Base-by-base conservation (phyloP, 106 monocot species). In the Iris macrosiphon region DNA sequence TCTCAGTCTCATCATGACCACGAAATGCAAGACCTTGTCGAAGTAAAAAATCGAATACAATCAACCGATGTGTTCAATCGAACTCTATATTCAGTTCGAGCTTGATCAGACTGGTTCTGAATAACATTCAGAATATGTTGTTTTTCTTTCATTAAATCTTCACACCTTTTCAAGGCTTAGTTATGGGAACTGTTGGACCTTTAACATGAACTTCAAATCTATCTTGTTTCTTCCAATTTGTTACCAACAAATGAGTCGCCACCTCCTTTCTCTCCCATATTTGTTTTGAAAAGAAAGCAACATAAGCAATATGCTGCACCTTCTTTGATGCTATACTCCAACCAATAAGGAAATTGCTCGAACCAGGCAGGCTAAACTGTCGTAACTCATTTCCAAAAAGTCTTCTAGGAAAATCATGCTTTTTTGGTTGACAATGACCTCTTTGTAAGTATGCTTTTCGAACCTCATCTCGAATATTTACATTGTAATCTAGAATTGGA, bases 401-500 rank as follows among this genome's bases (percentile, higher is more conserved):
- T 6, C 3, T 52, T 31, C 16, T 15, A n/a, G 52, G 52, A n/a
- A 52, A 31, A 7, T 31, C 6, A n/a, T 52, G 28, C 5, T n/a
- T 31, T 12, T 6, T 29, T 3, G 52, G 26, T 52, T 31, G 52
- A 15, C 28, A 52, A 4, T 28, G 52, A n/a, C 31, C 26, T 6
- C 31, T 29, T 29, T 31, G 10, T 2, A 52, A 14, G 23, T 52
- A 52, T 15, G 11, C n/a, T 31, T 31, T 52, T 14, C 27, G 5
- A 8, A 52, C 27, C 16, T 31, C 29, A 31, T 52, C 52, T 31
- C 7, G 52, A 52, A 12, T n/a, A 31, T 52, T 52, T 14, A 31
- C 18, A 52, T 52, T 1, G 31, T 52, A 52, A n/a, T 52, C 52
- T n/a, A n/a, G 8, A 23, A 52, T 52, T 31, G n/a, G 27, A 30